A percentile compares a stretch with the other conserved stretches of the same genome.
These are phyloP conservation scores for Thymus quinquecostatus DNA, from an alignment of 257 asterid genomes.

Conservation along the genomic window DNA sequence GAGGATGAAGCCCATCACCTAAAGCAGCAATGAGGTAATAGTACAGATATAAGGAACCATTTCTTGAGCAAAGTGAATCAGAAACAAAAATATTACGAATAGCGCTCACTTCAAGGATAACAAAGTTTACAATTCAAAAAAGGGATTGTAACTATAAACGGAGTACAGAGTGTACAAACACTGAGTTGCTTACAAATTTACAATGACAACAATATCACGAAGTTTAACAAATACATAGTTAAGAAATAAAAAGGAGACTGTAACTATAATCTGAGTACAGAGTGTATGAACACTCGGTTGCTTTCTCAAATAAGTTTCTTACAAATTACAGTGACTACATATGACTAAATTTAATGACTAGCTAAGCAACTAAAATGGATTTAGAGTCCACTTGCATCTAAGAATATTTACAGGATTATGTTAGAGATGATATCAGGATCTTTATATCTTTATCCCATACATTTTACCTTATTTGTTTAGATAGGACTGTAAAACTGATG, in stretches of 20 bases:
- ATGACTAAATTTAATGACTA: not conserved
- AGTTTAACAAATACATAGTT: not conserved
- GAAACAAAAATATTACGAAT: not conserved
- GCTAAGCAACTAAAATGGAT: not conserved
- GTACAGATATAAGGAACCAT: slow-evolving; percentile 3
- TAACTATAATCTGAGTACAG: not conserved
- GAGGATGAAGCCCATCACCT: slow-evolving; percentile 2
- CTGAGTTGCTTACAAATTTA: not conserved
- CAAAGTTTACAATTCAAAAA: not conserved
- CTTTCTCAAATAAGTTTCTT: not conserved
- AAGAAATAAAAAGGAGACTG: not conserved
- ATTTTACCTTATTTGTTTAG: not conserved
- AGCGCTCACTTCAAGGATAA: not conserved
- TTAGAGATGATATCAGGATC: not conserved
- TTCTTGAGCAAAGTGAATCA: slow-evolving; percentile 9
- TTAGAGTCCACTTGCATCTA: slow-evolving; percentile 14
- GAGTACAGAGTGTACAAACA: slow-evolving; percentile 16
- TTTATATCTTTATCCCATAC: not conserved
- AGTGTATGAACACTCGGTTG: slow-evolving; percentile 17
- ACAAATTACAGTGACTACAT: not conserved
- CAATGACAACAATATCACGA: not conserved
- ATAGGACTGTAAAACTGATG: not conserved
- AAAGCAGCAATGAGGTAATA: not conserved
- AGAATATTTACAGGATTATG: not conserved
- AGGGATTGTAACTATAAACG: not conserved